Conservation (phyloP, 208 protist species). For the Polymyxa betae region DNA sequence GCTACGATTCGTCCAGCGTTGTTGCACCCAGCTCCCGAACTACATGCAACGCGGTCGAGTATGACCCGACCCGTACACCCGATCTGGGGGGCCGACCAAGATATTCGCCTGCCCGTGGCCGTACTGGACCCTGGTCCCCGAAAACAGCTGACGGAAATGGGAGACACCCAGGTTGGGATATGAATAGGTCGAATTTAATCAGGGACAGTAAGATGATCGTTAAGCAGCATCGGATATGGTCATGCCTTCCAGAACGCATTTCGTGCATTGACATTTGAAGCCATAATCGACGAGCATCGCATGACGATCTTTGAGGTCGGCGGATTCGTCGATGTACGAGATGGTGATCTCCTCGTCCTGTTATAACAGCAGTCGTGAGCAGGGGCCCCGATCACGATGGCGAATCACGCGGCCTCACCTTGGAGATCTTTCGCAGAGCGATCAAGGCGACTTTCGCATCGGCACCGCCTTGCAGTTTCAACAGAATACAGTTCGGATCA, state of each 20-base stretch:
- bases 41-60: too few species aligned
- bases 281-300: neutral
- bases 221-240: neutral
- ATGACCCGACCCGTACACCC: too few species aligned
- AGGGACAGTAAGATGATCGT: too few species aligned
- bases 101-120: too few species aligned
- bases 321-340: conserved; percentile 46
- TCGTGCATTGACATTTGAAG: neutral
- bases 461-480: conserved; percentile 2
- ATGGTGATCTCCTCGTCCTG: conserved; percentile 46
- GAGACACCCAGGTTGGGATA: too few species aligned
- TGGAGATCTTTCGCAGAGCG: neutral
- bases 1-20: too few species aligned
- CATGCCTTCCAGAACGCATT: neutral
- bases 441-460: conserved; percentile 23
- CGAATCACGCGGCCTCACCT: neutral
- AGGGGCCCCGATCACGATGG: too few species aligned
- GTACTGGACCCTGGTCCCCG: too few species aligned
- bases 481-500: neutral
- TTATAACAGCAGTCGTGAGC: neutral
- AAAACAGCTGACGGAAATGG: too few species aligned
- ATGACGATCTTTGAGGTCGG: neutral
- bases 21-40: too few species aligned
- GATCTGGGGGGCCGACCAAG: too few species aligned
- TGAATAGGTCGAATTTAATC: too few species aligned